Conservation (phyloP, 2,329 filamentous ascomycete genomes). For the Penicillium sp. region DNA sequence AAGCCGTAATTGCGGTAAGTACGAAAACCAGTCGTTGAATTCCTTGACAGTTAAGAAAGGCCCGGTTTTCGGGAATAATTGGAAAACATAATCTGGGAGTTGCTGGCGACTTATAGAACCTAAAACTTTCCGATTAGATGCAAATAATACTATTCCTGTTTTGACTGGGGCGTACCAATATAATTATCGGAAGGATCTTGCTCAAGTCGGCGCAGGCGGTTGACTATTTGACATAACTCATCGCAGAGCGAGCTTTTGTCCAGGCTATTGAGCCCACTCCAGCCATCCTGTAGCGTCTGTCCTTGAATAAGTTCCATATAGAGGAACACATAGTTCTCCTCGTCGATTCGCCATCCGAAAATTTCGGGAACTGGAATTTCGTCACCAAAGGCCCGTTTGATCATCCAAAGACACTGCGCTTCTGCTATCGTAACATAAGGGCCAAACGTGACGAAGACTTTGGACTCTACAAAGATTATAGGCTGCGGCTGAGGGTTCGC, state of each 20-base stretch:
- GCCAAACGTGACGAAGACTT: constrained; percentile 7
- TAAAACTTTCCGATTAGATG: constrained; percentile 4
- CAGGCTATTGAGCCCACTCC: constrained; percentile 16
- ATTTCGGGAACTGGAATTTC: constrained; percentile 38
- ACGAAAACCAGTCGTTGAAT: constrained; percentile 31
- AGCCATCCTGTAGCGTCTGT: constrained; percentile 25
- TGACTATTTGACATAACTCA: constrained; percentile 19
- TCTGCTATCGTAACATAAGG: constrained; percentile 19
- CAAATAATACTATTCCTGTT: neutral
- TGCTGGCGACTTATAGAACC: constrained; percentile 19
- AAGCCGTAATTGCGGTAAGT: constrained; percentile 17
- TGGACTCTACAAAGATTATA: neutral
- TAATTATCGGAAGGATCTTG: constrained; percentile 20
- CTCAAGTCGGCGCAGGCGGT: constrained; percentile 18
- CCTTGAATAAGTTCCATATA: constrained; percentile 36
- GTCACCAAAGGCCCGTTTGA: constrained; percentile 16
- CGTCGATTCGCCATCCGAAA: constrained; percentile 35
- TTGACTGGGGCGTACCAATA: constrained; percentile 18
- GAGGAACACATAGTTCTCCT: constrained; percentile 26
- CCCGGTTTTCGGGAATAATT: constrained; percentile 12
- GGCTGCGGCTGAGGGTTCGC: constrained; percentile 7
- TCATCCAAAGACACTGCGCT: constrained; percentile 25
- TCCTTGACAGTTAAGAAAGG: constrained; percentile 23
- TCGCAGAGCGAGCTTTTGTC: constrained; percentile 18
- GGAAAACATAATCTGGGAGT: constrained; percentile 23